Percentiles rank a stretch among this genome's conserved stretches.
Evolutionary conservation across 2,329 filamentous ascomycete species (phyloP).

Genomic region (Penicillium psychrosexuale): DNA sequence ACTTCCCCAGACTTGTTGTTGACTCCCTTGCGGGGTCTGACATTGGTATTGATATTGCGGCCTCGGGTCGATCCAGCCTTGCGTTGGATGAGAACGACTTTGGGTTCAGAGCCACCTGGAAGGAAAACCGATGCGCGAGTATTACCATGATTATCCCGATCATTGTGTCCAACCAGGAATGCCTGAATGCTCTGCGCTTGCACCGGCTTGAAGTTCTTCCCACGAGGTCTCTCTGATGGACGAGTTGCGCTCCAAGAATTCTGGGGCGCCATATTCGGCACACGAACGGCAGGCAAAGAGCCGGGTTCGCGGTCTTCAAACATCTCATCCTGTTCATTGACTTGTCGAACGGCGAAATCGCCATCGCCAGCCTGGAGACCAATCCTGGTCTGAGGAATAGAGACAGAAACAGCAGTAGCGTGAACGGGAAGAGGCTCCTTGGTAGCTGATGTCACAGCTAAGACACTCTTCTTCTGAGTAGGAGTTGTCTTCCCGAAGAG

Average conservation of each 20-base stretch:
- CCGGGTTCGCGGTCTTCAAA: conserved; percentile 80
- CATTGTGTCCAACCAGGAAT: conserved; percentile 40
- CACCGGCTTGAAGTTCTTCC: conserved; percentile 54
- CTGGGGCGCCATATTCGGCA: conserved; percentile 63
- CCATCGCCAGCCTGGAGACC: conserved; percentile 41
- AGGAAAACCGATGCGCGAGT: conserved; percentile 46
- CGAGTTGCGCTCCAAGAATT: conserved; percentile 59
- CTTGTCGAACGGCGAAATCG: conserved; percentile 60
- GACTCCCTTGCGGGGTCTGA: background rate
- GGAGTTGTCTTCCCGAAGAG: conserved; percentile 63
- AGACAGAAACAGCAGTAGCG: conserved; percentile 63
- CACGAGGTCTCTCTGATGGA: conserved; percentile 33
- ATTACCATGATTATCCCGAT: conserved; percentile 38
- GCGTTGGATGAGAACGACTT: conserved; percentile 39
- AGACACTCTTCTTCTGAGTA: conserved; percentile 50
- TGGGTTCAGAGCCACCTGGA: conserved; percentile 46
- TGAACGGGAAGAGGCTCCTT: conserved; percentile 63
- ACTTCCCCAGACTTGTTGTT: conserved; percentile 34
- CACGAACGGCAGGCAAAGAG: conserved; percentile 66
- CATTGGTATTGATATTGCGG: conserved; percentile 25
- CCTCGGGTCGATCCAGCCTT: conserved; percentile 30
- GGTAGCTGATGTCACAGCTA: conserved; percentile 65
- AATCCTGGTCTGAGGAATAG: conserved; percentile 54
- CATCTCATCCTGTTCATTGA: conserved; percentile 75
- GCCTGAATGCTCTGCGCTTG: conserved; percentile 51